Percentiles rank a stretch among this genome's conserved stretches.
phyloP scores from a whole-genome alignment of 2,329 filamentous ascomycete genomes.

The Sarocladium brachiariae region DNA sequence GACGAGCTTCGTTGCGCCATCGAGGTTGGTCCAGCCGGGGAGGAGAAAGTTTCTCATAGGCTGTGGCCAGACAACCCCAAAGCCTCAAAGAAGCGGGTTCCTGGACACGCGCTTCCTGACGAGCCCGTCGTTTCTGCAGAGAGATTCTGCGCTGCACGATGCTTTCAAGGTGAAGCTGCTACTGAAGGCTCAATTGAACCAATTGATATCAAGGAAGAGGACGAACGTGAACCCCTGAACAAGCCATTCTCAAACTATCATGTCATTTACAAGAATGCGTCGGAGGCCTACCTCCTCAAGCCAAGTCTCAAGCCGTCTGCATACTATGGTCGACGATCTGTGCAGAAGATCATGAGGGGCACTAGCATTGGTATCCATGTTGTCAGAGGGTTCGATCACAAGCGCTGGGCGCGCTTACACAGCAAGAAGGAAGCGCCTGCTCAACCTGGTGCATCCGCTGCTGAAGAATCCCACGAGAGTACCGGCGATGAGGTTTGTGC shows the following conservation, averaged over 20 bases:
- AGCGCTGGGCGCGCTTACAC: constrained; percentile 68
- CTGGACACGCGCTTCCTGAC: constrained; percentile 11
- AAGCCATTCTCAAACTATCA: constrained; percentile 67
- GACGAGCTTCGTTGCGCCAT: constrained; percentile 87
- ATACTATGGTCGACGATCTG: constrained; percentile 74
- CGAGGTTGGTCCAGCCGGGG: constrained; percentile 80
- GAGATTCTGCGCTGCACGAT: constrained; percentile 52
- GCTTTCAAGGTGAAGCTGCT: constrained; percentile 52
- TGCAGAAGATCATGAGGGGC: constrained; percentile 79
- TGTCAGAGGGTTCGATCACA: constrained; percentile 80
- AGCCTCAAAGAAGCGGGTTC: constrained; percentile 12
- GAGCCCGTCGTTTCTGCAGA: constrained; percentile 44
- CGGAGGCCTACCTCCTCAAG: constrained; percentile 76
- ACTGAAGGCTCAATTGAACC: constrained; percentile 43
- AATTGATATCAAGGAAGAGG: constrained; percentile 23
- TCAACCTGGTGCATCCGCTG: constrained; percentile 19
- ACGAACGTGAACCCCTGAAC: constrained; percentile 32
- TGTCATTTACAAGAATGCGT: constrained; percentile 77
- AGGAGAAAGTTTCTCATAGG: constrained; percentile 81
- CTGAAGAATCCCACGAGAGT: constrained; percentile 23
- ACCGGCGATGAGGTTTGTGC: constrained; percentile 33
- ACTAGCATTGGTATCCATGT: constrained; percentile 77
- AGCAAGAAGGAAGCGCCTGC: constrained; percentile 32
- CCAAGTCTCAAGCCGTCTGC: constrained; percentile 78
- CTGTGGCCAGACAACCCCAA: constrained; percentile 60